Evolutionary conservation across 164 flowering plant genomes (phyloP), one percentile per base, ranked within the genome.

Genomic region (Liquidambar formosana): DNA sequence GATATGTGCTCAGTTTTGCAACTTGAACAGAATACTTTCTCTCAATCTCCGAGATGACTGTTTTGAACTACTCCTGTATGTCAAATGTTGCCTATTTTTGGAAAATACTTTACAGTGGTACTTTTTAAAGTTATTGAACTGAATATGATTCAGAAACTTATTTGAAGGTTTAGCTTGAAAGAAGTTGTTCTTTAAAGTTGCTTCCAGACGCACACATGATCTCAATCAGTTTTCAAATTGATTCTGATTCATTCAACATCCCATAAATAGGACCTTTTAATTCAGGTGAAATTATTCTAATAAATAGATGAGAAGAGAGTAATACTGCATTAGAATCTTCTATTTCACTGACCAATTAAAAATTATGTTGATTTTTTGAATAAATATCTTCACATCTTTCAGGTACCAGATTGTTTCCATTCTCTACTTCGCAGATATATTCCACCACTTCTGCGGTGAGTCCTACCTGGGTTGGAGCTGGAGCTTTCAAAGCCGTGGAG

Each of bases 331-430:
- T 13, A 47, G 14, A 47, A 4, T 49, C 53, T 49, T 33, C 41
- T 33, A 33, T 33, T 33, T 33, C 41, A 33, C 41, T 33, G 41
- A 2, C 6, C 41, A 33, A 33, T 2, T 33, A 2, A 33, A 33
- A 33, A 33, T 49, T 0, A 6, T 10, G n/a, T 49, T 49, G 19
- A 16, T 15, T 44, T 47, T 27, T 45, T 23, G 64, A 41, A 46
- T 22, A 5, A 63, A 63, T 51, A 63, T 59, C 3, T 19, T 61
- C 1, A 27, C 23, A 58, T 16, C n/a, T 74, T 69, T 56, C 70
- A 81, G 84, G 80, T 48, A 41, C 78, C 21, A 61, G 64, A 48
- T 54, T 76, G 49, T 22, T 66, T 1, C 78, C 73, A 41, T 76
- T 76, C 61, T 71, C 82, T 16, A 67, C 61, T 47, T 51, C 78